Base-by-base conservation (phyloP, 2,329 filamentous ascomycete species). In the Fusarium bactridioides region DNA sequence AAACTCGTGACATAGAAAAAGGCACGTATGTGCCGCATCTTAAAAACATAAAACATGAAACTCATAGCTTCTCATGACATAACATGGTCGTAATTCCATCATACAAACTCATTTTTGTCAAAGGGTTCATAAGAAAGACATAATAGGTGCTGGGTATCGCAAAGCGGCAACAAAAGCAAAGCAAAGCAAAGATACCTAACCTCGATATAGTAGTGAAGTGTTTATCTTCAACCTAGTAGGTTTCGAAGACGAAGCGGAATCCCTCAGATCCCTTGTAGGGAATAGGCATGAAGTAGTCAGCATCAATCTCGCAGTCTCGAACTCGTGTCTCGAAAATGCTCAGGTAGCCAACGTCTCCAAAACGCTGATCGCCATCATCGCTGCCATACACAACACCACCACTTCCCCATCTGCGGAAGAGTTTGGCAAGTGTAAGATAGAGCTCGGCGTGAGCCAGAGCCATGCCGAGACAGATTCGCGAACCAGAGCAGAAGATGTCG, bases 261-360 rank as follows among this genome's bases (percentile, higher is more conserved):
- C 78, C 80, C 59, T 82, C 78, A 25, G 78, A 78, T 55, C 79
- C 78, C 78, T 82, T 82, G 72, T 79, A 82, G 25, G 81, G 80
- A 21, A 83, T 79, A 12, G 81, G 82, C 64, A 83, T 80, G 31
- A 83, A 82, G 60, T 79, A 83, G 59, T 83, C 81, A 27, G 79
- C 77, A 21, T 80, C 80, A 76, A 82, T 78, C 72, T 81, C 77
- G 38, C 78, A 80, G 61, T 82, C 81, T 54, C 76, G 74, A 13
- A 78, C 72, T 40, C 78, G 78, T 18, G 80, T 82, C 64, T 83
- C 77, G 48, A 78, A 82, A 53, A 83, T 78, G 60, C 74, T 79
- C 16, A 83, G 64, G 12, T 76, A 74, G 5, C 82, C 82, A 13
- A 80, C 67, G 53, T 83, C 81, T 27, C 79, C 81, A 10, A 70